Base-by-base conservation (phyloP, 768 basidiomycete genomes). In the Calocera cornea region DNA sequence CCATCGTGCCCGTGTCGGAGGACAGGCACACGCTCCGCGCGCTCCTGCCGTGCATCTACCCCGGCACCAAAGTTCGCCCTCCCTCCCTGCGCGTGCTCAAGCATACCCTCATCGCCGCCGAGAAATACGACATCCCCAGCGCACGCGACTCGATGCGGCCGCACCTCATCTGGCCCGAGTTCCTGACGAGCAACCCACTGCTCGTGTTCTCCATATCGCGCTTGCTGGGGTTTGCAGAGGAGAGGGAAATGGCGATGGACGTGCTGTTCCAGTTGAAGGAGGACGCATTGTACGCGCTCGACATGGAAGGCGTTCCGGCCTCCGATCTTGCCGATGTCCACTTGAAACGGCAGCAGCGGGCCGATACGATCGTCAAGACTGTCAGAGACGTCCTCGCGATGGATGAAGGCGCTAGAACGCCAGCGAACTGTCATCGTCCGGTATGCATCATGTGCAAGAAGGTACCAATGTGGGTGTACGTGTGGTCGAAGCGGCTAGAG, bases 151-250 rank as follows among this genome's bases (percentile, higher is more conserved):
- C 54, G 54, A 60, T 60, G 54, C 54, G 54, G 27, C 54, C 54
- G 54, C 54, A 60, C 31, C 54, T 60, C 7, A 33, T 60, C 54
- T 60, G 54, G 54, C 54, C 54, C 27, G 54, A 60, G 31, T 60
- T 60, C 54, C 31, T 60, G 54, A 60, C 7, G 7, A 10, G 2
- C 27, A 60, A 60, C 54, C 54, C 54, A 27, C 54, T 60, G 27
- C 54, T 60, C 27, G 54, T 60, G 54, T 60, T 11, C 27, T 27
- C 54, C 22, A 33, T 60, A 2, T 60, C 54, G 5, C 24, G 54
- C 14, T 16, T 33, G 54, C 22, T 60, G 54, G 27, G 22, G 54
- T 60, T 29, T 19, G 54, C 14, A 5, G 27, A 27, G 31, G 54
- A 60, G 54, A 33, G 22, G 54, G 16, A 14, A 27, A 29, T 60